Evolutionary conservation across 2,329 filamentous ascomycete genomes (phyloP).

Genomic region (Ophioceras dolichostomum): DNA sequence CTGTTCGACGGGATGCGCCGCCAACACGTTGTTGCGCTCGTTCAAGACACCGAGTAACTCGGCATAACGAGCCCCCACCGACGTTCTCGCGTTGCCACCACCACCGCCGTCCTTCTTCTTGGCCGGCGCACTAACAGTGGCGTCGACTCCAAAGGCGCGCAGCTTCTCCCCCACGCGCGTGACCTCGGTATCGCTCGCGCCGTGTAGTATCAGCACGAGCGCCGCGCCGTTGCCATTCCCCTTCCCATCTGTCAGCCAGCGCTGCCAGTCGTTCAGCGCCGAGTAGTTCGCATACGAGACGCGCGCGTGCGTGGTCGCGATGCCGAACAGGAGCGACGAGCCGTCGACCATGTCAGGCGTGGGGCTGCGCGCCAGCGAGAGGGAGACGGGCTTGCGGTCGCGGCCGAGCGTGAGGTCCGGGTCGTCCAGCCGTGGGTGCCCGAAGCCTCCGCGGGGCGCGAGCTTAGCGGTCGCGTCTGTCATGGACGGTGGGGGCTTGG

Average conservation of each 20-base stretch:
- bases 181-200: constrained; percentile 20
- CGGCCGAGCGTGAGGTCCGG: constrained; percentile 7
- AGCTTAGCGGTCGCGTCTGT: constrained; percentile 8
- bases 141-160: constrained; percentile 24
- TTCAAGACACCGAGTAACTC: constrained; percentile 3
- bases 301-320: constrained; percentile 29
- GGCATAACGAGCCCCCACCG: constrained; percentile 7
- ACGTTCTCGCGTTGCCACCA: no score
- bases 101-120: no score
- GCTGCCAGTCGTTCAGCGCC: constrained; percentile 27
- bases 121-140: constrained; percentile 12
- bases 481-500: constrained; percentile 8
- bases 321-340: constrained; percentile 25
- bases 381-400: constrained; percentile 14
- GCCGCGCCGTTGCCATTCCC: constrained; percentile 28
- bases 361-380: constrained; percentile 19
- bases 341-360: constrained; percentile 22
- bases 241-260: constrained; percentile 30
- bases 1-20: no score
- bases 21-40: neutral
- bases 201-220: constrained; percentile 27
- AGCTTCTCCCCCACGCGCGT: constrained; percentile 18
- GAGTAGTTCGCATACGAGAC: constrained; percentile 24
- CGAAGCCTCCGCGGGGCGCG: constrained; percentile 9
- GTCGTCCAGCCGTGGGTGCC: constrained; percentile 7